Evolutionary conservation across 192 early-diverging fungal species (phyloP).

Genomic region (Coemansia sp.): DNA sequence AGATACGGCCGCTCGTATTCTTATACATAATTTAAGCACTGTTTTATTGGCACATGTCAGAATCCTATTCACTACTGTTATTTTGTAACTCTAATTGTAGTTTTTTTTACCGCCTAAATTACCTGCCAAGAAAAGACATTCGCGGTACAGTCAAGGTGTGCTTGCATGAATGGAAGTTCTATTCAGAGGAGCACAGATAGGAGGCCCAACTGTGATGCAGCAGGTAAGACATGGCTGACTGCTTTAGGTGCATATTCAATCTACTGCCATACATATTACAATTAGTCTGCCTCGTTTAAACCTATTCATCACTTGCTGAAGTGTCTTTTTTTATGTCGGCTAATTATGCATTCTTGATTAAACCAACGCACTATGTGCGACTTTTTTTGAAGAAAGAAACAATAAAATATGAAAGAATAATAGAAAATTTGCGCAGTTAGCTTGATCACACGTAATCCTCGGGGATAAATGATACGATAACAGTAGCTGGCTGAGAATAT

Average conservation of each 20-base stretch:
- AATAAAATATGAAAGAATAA: background rate
- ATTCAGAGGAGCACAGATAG: background rate
- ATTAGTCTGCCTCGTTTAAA: background rate
- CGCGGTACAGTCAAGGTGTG: background rate
- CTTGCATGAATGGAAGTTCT: constrained; percentile 11
- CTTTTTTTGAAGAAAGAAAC: background rate
- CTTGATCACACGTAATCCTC: background rate
- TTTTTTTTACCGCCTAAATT: background rate
- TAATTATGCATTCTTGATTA: background rate
- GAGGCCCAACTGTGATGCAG: constrained; percentile 2
- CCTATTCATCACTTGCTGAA: background rate
- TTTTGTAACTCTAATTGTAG: background rate
- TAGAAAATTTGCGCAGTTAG: background rate
- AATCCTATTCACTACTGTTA: background rate
- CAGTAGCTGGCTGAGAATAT: constrained; percentile 8
- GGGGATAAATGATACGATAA: constrained; percentile 23
- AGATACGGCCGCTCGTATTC: background rate
- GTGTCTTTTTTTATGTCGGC: background rate
- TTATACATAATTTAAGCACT: background rate
- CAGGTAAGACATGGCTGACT: constrained; percentile 3
- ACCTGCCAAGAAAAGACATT: background rate
- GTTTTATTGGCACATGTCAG: background rate
- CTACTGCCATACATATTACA: constrained; percentile 7
- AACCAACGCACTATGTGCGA: background rate
- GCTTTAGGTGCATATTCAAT: constrained; percentile 10